Base-by-base conservation (phyloP, 768 basidiomycete genomes). In the Stropharia rugosoannulata region DNA sequence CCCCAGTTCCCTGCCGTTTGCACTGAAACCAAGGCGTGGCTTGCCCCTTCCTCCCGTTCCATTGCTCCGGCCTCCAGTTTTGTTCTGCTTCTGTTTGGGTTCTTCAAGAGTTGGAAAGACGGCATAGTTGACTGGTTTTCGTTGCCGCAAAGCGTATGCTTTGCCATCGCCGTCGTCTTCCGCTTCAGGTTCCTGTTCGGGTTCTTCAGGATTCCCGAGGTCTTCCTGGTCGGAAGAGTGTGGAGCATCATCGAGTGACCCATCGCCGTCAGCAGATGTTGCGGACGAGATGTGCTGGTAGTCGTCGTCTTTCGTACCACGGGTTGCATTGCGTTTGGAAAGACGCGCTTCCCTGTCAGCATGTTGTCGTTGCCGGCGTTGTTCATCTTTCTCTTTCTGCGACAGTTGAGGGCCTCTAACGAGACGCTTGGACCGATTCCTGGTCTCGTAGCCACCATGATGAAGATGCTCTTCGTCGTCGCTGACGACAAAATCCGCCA, bases 81-180 rank as follows among this genome's bases (percentile, higher is more conserved):
- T 43, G 67, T 73, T 10, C 71, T 22, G 22, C 22, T 52, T 51
- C 16, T 61, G 64, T 56, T 74, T 77, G 29, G 74, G 72, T 36
- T 92, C 89, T 48, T 93, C 91, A 13, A 93, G 73, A 0, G 90
- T 87, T 0, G 91, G 90, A 1, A 88, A 89, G 18, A 92, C 88
- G 11, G 86, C 86, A 54, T 93, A 93, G 65, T 93, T 91, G 62
- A 93, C 84, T 57, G 80, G 79, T 43, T 75, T 74, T 49, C 90
- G 75, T 63, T 85, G 82, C 16, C 91, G 76, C 37, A 93, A 74
- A 0, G 83, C 65, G 62, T 93, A 93, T 13, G 83, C 82, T 43
- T 75, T 79, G 8, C 81, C 82, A 53, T 84, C 82, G 19, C 66
- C 76, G 40, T 82, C 81, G 6, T 76, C 79, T 29, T 77, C 79